Evolutionary conservation across 306 rosid genomes (phyloP), one percentile per base, ranked within the genome.

Genomic region (Lathyrus sativus): DNA sequence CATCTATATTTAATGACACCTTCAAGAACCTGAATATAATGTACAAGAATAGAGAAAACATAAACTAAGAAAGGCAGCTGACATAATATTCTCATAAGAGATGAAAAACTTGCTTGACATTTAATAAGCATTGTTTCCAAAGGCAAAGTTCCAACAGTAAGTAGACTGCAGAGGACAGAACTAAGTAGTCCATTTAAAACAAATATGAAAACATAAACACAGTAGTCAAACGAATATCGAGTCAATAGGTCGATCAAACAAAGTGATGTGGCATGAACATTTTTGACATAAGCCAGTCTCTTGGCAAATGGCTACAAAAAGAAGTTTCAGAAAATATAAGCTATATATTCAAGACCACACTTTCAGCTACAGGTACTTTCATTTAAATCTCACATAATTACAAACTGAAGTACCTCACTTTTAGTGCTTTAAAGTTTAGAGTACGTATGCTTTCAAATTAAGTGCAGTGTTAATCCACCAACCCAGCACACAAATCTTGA

Each of bases 1-100:
- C 99, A 95, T 71, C 96, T 84, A 69, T 95, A 95, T 72, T 95
- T 95, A 63, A 95, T 95, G 50, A 95, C 99, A 46, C 99, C 99
- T 87, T 90, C 99, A 50, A 95, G 81, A 62, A 95, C 99, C 99
- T 95, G 86, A 35, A 71, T 44, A 58, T 11, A 67, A 71, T 35
- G 45, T 17, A 67, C 31, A 64, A 68, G 17, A 14, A 37, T 15
- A 28, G 26, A 56, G 54, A 51, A 14, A 14, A 41, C 14, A 59
- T 2, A 63, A 2, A 68, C n/a, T 28, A 58, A 28, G 51, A 48
- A 56, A 46, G 39, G 49, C 4, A 67, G 14, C 29, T 53, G 29
- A 29, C 31, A 29, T 28, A 19, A 22, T 22, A 74, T 42, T 58
- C 41, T 28, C 28, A 68, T 22, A 15, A 51, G 0, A 61, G 67